Evolutionary conservation across 805 yeast species (phyloP).

Genomic region (Metschnikowia orientalis): DNA sequence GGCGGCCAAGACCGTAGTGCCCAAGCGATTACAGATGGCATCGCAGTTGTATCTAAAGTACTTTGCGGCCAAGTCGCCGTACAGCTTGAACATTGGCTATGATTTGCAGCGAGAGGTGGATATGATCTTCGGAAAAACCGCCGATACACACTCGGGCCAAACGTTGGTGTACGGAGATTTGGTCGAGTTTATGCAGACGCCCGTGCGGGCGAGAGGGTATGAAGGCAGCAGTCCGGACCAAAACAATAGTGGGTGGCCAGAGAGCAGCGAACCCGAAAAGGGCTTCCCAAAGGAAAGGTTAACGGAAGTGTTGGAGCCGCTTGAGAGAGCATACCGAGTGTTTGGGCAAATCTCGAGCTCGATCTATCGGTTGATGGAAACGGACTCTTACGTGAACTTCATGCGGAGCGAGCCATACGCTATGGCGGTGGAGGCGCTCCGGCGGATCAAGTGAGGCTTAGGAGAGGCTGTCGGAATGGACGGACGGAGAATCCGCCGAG

Average conservation of each 20-base stretch:
- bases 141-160: neutral
- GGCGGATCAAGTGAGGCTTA: too few species aligned
- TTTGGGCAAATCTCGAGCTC: conserved; percentile 47
- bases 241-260: conserved; percentile 1
- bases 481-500: too few species aligned
- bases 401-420: conserved; percentile 27
- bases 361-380: conserved; percentile 59
- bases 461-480: too few species aligned
- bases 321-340: conserved; percentile 22
- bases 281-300: conserved; percentile 7
- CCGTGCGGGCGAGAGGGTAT: conserved; percentile 3
- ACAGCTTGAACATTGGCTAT: conserved; percentile 65
- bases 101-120: conserved; percentile 42
- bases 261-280: neutral
- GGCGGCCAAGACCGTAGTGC: conserved; percentile 32
- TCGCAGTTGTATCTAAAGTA: conserved; percentile 64
- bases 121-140: conserved; percentile 19
- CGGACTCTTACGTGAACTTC: conserved; percentile 72
- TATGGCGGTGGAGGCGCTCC: conserved; percentile 15
- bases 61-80: conserved; percentile 62
- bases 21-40: conserved; percentile 55
- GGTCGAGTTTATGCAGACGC: conserved; percentile 13
- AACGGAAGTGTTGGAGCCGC: conserved; percentile 6
- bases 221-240: neutral
- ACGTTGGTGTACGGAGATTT: conserved; percentile 5